Evolutionary conservation across 2,329 filamentous ascomycete genomes (phyloP).

Genomic region (Botrytis pseudocinerea): DNA sequence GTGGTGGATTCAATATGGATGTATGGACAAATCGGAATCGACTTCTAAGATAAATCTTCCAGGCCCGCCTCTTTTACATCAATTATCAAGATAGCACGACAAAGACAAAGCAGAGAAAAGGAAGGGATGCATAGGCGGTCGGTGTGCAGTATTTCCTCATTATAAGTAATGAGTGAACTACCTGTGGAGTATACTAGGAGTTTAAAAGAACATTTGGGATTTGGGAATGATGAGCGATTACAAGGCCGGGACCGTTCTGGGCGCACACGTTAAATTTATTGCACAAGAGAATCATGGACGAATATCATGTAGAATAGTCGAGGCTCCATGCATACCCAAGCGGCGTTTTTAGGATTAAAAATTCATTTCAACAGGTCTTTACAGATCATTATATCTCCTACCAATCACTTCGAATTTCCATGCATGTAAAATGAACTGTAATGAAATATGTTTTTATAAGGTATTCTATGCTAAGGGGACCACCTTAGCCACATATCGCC

Average conservation of each 20-base stretch:
- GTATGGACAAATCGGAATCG: not conserved
- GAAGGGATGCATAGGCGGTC: not conserved
- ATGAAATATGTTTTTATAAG: constrained; percentile 17
- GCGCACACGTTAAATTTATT: not conserved
- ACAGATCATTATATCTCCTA: not conserved
- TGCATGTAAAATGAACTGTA: not conserved
- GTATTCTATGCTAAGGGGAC: constrained; percentile 27
- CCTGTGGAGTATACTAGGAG: not conserved
- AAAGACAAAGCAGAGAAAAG: not conserved
- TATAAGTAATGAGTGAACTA: not conserved
- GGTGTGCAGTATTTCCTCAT: not conserved
- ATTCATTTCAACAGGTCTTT: not conserved
- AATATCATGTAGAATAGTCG: not conserved
- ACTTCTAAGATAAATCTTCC: not conserved
- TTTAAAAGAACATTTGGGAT: not conserved
- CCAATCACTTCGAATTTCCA: not conserved
- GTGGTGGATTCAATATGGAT: not conserved
- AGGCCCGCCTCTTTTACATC: not conserved
- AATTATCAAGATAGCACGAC: not conserved
- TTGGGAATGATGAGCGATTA: not conserved
- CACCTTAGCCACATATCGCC: constrained; percentile 12
- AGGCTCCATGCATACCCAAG: not conserved
- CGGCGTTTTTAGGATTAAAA: not conserved
- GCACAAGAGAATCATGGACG: not conserved
- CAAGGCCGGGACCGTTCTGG: not conserved